Conservation (phyloP, 1,284 basidiomycete genomes). For the Xerocomus amazonicus region DNA sequence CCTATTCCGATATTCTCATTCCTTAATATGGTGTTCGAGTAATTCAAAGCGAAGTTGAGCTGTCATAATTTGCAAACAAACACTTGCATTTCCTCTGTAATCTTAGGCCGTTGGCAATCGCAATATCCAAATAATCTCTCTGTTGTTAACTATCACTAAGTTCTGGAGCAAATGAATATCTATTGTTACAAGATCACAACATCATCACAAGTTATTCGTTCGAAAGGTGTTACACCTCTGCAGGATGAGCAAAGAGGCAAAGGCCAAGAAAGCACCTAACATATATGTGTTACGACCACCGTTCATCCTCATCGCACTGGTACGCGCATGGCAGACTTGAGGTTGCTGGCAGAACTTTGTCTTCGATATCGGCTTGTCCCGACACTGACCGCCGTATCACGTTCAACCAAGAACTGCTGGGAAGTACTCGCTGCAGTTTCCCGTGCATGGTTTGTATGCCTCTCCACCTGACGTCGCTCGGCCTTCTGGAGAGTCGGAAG, state of each 20-base stretch:
- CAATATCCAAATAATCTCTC: conserved; percentile 13
- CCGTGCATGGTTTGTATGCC: conserved; percentile 32
- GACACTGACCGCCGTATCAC: conserved; percentile 26
- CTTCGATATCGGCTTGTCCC: conserved; percentile 29
- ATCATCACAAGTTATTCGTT: conserved; percentile 19
- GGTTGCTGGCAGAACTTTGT: conserved; percentile 29
- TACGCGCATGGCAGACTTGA: conserved; percentile 33
- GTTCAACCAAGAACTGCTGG: conserved; percentile 31
- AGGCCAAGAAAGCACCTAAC: conserved; percentile 1
- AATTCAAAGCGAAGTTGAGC: conserved; percentile 18
- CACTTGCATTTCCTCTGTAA: conserved; percentile 24
- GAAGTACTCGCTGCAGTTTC: conserved; percentile 14
- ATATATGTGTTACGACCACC: not conserved
- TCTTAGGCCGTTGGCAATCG: conserved; percentile 16
- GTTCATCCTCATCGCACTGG: conserved; percentile 22
- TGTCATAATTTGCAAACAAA: conserved; percentile 26
- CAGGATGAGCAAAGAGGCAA: conserved; percentile 3
- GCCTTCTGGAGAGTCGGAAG: conserved; percentile 23
- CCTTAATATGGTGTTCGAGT: conserved; percentile 24
- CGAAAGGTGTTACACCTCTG: conserved; percentile 2
- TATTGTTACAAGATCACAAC: conserved; percentile 31
- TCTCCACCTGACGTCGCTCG: conserved; percentile 22
- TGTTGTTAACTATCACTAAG: conserved; percentile 14
- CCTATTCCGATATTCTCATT: conserved; percentile 9
- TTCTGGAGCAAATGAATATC: conserved; percentile 3